These are phyloP conservation scores for Yamadazyma scolyti DNA, from an alignment of 805 yeast species.

Conservation along the genomic window DNA sequence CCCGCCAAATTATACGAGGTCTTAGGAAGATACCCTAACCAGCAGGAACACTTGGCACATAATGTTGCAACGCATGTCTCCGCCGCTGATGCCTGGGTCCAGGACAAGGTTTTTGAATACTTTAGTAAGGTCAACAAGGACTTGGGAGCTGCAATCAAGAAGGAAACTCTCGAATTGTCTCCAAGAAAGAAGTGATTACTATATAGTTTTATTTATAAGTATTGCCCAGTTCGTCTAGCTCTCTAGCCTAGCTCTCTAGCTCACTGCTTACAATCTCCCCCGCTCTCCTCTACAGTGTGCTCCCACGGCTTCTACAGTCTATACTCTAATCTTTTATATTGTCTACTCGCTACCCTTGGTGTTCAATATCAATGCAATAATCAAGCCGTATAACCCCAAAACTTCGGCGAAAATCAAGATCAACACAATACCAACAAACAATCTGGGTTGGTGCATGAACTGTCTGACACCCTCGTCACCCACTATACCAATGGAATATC, in stretches of 20 bases:
- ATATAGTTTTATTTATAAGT: too few species aligned
- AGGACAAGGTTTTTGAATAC: conserved; percentile 73
- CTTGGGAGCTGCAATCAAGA: conserved; percentile 64
- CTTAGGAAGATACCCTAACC: conserved; percentile 72
- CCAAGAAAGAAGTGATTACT: conserved; percentile 39
- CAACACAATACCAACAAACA: conserved; percentile 86
- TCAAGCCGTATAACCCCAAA: conserved; percentile 89
- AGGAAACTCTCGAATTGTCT: conserved; percentile 51
- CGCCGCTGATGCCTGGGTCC: conserved; percentile 70
- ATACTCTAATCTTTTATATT: too few species aligned
- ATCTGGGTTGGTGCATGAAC: conserved; percentile 80
- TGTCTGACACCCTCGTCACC: conserved; percentile 93
- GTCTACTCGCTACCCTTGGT: conserved; percentile 63
- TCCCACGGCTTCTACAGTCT: too few species aligned
- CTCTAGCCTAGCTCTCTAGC: too few species aligned
- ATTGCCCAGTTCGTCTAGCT: too few species aligned
- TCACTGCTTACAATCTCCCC: too few species aligned
- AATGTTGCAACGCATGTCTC: conserved; percentile 75
- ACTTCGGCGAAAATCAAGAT: conserved; percentile 91
- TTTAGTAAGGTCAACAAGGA: conserved; percentile 69
- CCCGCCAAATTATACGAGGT: conserved; percentile 77
- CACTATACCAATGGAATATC: conserved; percentile 92
- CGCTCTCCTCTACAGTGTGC: too few species aligned
- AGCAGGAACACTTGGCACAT: conserved; percentile 78
- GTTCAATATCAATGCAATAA: conserved; percentile 86